Evolutionary conservation across 106 monocot species (phyloP).

Genomic region (Dioscorea alata): DNA sequence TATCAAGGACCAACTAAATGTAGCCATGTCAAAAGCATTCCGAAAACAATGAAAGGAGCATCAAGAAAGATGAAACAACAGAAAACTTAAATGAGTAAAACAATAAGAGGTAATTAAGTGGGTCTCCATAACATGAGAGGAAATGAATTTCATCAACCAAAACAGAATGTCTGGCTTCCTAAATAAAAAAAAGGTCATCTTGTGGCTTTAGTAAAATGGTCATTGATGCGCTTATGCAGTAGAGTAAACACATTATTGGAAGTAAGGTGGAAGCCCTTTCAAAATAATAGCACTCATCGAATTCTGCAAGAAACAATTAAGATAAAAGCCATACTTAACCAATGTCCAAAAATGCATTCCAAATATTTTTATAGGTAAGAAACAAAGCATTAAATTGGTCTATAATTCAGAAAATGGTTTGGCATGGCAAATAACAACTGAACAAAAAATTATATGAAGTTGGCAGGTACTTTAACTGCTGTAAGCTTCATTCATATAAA

Average conservation of each 20-base stretch:
- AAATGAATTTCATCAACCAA: constrained; percentile 86
- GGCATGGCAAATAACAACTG: too few relatives aligned
- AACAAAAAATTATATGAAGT: too few relatives aligned
- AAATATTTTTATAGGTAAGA: too few relatives aligned
- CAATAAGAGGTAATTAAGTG: background rate
- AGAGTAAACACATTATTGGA: background rate
- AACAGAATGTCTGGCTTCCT: constrained; percentile 63
- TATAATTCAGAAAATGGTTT: too few relatives aligned
- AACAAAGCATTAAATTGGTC: too few relatives aligned
- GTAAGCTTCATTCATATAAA: too few relatives aligned
- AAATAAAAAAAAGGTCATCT: constrained; percentile 85
- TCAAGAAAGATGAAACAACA: constrained; percentile 14
- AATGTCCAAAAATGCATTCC: too few relatives aligned
- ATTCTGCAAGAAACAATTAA: too few relatives aligned
- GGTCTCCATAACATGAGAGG: constrained; percentile 55
- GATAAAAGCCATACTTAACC: too few relatives aligned
- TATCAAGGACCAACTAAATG: constrained; percentile 89
- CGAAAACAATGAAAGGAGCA: constrained; percentile 24
- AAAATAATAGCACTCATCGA: background rate
- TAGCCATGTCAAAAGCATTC: constrained; percentile 97
- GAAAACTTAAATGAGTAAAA: background rate
- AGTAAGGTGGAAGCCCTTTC: background rate
- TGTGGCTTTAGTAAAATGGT: constrained; percentile 41
- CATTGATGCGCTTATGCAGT: background rate
- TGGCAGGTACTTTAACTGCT: too few relatives aligned